A percentile compares a stretch with the other conserved stretches of the same genome.
Evolutionary conservation across 176 grass and related monocot species (phyloP).

Genomic region (Hordeum vulgare): DNA sequence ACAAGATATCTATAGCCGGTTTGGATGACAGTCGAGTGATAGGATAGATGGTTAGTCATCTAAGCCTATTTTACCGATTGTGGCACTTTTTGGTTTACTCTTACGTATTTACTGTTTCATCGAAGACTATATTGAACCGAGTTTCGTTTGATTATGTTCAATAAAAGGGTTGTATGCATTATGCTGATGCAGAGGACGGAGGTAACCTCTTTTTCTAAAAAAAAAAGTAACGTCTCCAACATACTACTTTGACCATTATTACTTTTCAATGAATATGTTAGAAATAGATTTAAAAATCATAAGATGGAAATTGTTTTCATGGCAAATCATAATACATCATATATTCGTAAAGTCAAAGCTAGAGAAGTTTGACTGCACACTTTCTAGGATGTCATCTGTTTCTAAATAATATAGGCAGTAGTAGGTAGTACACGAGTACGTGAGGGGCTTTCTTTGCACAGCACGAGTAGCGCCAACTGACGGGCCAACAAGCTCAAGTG

Average conservation of each 20-base stretch:
- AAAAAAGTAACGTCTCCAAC: too few relatives aligned
- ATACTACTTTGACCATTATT: background rate
- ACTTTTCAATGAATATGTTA: background rate
- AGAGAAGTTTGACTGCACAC: background rate
- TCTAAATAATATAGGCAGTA: background rate
- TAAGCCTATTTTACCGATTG: too few relatives aligned
- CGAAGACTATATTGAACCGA: too few relatives aligned
- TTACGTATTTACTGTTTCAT: too few relatives aligned
- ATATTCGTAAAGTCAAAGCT: background rate
- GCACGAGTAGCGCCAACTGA: conserved; percentile 14
- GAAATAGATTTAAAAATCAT: background rate
- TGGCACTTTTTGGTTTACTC: too few relatives aligned
- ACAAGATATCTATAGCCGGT: too few relatives aligned
- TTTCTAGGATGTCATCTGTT: background rate
- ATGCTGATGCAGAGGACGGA: too few relatives aligned
- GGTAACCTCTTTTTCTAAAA: too few relatives aligned
- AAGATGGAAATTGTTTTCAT: background rate
- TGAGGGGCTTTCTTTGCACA: conserved; percentile 54
- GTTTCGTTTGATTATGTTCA: too few relatives aligned
- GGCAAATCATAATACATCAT: background rate
- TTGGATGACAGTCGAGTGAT: too few relatives aligned
- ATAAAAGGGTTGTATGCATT: too few relatives aligned
- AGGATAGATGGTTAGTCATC: too few relatives aligned
- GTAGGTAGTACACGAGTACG: conserved; percentile 30
- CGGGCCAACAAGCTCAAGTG: conserved; percentile 48